Evolutionary conservation across 164 flowering plant genomes (phyloP).

Genomic region (Brasenia schreberi): DNA sequence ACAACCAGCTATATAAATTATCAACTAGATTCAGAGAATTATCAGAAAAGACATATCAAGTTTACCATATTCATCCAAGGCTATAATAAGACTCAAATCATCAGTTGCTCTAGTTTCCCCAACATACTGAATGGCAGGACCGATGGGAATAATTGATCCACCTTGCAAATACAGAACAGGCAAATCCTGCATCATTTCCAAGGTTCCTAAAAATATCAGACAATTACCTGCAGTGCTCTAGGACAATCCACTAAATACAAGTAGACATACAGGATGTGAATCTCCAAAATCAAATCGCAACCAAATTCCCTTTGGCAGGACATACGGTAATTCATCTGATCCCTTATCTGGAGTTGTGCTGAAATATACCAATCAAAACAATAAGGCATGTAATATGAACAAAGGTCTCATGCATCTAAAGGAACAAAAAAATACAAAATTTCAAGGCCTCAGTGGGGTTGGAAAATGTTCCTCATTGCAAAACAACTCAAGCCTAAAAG

Average conservation of each 20-base stretch:
- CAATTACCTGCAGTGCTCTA: too few relatives aligned
- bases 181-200: constrained; percentile 50
- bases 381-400: too few relatives aligned
- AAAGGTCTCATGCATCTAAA: too few relatives aligned
- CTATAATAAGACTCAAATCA: constrained; percentile 63
- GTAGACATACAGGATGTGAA: constrained; percentile 82
- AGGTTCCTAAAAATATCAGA: too few relatives aligned
- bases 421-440: too few relatives aligned
- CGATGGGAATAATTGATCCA: constrained; percentile 76
- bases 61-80: constrained; percentile 75
- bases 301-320: constrained; percentile 75
- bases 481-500: too few relatives aligned
- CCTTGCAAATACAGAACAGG: constrained; percentile 75
- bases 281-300: constrained; percentile 77
- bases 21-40: too few relatives aligned
- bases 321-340: constrained; percentile 24
- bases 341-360: constrained; percentile 45
- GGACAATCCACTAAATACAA: not conserved
- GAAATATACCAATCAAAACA: too few relatives aligned
- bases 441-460: too few relatives aligned
- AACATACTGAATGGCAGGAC: constrained; percentile 59
- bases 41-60: not conserved
- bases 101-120: constrained; percentile 59
- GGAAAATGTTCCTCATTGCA: too few relatives aligned
- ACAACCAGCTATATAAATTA: too few relatives aligned